phyloP scores from a whole-genome alignment of 2,329 filamentous ascomycete species.

The Aureobasidium sp. region DNA sequence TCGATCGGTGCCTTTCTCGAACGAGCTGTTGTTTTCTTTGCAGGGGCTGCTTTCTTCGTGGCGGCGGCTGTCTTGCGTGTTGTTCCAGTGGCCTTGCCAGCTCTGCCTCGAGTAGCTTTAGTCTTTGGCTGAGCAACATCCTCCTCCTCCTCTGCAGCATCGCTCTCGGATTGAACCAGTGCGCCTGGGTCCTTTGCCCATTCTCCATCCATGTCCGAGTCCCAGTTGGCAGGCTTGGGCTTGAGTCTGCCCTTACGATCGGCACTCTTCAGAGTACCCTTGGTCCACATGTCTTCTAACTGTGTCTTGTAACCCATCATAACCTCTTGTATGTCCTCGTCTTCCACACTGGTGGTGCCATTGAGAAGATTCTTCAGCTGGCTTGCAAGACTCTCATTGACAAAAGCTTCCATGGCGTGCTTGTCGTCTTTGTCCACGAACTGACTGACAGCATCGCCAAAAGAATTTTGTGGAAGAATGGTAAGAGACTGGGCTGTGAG shows the following conservation, averaged over 20 bases:
- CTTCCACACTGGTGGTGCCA: constrained; percentile 54
- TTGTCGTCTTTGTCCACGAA: constrained; percentile 96
- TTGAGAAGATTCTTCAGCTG: constrained; percentile 50
- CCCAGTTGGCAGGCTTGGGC: constrained; percentile 73
- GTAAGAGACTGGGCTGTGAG: constrained; percentile 81
- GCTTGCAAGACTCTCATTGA: constrained; percentile 36
- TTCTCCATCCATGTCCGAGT: constrained; percentile 77
- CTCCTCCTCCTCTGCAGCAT: constrained; percentile 37
- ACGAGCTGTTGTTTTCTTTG: constrained; percentile 29
- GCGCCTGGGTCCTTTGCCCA: constrained; percentile 78
- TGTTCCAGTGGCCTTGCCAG: constrained; percentile 36
- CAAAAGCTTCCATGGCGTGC: constrained; percentile 62
- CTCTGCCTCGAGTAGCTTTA: constrained; percentile 41
- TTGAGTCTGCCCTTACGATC: constrained; percentile 45
- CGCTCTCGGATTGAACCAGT: constrained; percentile 46
- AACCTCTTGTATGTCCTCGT: constrained; percentile 56
- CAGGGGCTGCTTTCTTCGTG: constrained; percentile 31
- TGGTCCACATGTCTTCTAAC: constrained; percentile 65
- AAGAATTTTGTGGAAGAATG: constrained; percentile 85
- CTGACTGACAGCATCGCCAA: constrained; percentile 85
- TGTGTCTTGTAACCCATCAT: constrained; percentile 50
- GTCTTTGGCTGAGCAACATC: constrained; percentile 27
- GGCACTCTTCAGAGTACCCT: constrained; percentile 52
- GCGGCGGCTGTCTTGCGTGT: constrained; percentile 33
- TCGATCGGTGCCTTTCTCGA: constrained; percentile 37